phyloP scores from a whole-genome alignment of 495 filamentous ascomycete genomes.

The Neurospora sp. region DNA sequence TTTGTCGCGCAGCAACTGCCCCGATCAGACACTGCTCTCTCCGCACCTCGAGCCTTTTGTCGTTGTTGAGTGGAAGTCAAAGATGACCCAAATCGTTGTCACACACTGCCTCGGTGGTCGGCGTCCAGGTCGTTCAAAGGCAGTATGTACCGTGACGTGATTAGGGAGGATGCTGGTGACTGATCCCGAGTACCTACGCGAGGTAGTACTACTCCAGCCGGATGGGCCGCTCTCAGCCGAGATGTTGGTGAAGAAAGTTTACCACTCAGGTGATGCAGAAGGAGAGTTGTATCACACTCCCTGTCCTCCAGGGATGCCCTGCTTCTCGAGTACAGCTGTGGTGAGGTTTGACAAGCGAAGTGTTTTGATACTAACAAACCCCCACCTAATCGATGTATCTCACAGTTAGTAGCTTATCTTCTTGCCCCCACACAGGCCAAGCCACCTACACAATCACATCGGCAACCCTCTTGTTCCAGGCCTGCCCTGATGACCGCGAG shows the following conservation, averaged over 20 bases:
- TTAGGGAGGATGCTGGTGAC: neutral
- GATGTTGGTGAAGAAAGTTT: neutral
- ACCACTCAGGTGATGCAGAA: neutral
- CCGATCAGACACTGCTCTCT: neutral
- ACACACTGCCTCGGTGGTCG: neutral
- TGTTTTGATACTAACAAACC: neutral
- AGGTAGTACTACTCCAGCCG: neutral
- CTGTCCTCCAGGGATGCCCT: neutral
- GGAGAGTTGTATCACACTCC: neutral
- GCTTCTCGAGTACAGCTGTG: neutral
- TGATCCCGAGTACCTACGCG: neutral
- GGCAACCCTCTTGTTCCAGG: neutral
- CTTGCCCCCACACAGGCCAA: neutral
- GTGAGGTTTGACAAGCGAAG: neutral
- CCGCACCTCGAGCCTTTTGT: neutral
- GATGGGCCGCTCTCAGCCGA: neutral
- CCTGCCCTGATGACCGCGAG: neutral
- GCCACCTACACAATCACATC: neutral
- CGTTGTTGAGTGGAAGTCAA: neutral
- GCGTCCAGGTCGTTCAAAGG: neutral
- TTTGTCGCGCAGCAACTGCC: neutral
- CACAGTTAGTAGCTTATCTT: neutral
- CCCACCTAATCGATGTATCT: neutral
- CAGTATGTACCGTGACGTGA: neutral
- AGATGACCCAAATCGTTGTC: neutral